These are phyloP conservation scores for Euphorbia peplus DNA, from an alignment of 345 rosid genomes.

Conservation along the genomic window DNA sequence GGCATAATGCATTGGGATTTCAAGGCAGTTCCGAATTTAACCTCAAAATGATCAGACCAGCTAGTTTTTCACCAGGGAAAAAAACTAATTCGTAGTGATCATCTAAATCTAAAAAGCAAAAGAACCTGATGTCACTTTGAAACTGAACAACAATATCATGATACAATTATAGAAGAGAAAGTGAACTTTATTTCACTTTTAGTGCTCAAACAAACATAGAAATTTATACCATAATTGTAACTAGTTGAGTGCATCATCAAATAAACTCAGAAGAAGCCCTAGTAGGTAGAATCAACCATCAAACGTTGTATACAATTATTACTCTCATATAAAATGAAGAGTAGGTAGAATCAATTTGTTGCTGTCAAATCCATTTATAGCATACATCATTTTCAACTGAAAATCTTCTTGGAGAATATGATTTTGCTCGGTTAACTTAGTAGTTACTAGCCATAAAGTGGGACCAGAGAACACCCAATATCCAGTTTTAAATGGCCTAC, in stretches of 20 bases:
- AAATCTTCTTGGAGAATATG: not conserved
- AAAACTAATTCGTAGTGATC: not conserved
- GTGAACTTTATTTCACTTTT: not conserved
- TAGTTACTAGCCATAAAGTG: not conserved
- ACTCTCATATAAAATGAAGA: not conserved
- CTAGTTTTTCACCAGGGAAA: not conserved
- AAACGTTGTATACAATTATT: not conserved
- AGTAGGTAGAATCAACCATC: not conserved
- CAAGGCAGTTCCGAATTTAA: not conserved
- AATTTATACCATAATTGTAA: not conserved
- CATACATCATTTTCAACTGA: not conserved
- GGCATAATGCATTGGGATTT: not conserved
- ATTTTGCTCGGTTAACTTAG: not conserved
- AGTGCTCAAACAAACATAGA: not conserved
- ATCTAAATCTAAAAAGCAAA: not conserved
- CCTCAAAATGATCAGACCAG: not conserved
- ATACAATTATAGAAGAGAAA: not conserved
- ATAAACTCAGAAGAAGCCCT: not conserved
- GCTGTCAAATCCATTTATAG: not conserved
- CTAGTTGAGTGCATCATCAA: conserved; percentile 1
- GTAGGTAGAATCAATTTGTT: not conserved
- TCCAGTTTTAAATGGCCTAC: not conserved
- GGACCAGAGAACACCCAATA: not conserved
- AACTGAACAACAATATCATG: not conserved
- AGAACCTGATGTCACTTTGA: not conserved